Conservation (phyloP, 495 filamentous ascomycete species). For the Extremus antarcticus region DNA sequence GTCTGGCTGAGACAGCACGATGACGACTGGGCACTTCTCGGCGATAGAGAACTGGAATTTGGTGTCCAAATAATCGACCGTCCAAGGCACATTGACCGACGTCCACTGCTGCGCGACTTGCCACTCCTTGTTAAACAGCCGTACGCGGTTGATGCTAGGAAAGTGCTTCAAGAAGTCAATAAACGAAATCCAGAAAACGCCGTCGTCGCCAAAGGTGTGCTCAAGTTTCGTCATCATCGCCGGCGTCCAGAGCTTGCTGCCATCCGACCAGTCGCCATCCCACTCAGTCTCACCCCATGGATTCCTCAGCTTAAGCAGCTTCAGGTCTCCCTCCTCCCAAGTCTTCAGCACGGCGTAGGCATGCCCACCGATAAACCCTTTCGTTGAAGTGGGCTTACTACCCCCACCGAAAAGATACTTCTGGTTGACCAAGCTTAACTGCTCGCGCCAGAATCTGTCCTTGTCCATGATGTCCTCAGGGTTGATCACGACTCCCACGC, state of each 20-base stretch:
- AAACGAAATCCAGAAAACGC: conserved; percentile 67
- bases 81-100: conserved; percentile 73
- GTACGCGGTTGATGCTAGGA: conserved; percentile 70
- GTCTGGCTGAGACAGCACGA: conserved; percentile 78
- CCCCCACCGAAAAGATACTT: conserved; percentile 82
- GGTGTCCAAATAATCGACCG: conserved; percentile 70
- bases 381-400: conserved; percentile 44
- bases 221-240: conserved; percentile 46
- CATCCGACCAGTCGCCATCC: conserved; percentile 45
- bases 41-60: conserved; percentile 64
- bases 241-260: conserved; percentile 83
- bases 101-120: conserved; percentile 77
- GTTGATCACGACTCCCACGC: conserved; percentile 72
- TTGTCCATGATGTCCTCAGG: conserved; percentile 71
- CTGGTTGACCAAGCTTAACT: conserved; percentile 73
- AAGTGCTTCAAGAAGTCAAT: conserved; percentile 77
- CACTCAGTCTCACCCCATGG: conserved; percentile 84
- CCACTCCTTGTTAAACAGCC: conserved; percentile 75
- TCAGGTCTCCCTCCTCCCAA: conserved; percentile 46
- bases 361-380: conserved; percentile 71
- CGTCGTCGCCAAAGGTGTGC: conserved; percentile 69
- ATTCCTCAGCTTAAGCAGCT: conserved; percentile 68
- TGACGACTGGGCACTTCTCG: conserved; percentile 57
- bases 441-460: conserved; percentile 78
- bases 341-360: conserved; percentile 85